These are phyloP conservation scores for Pseudocohnilembus persalinus DNA, from an alignment of 169 alveolate species.

Conservation along the genomic window DNA sequence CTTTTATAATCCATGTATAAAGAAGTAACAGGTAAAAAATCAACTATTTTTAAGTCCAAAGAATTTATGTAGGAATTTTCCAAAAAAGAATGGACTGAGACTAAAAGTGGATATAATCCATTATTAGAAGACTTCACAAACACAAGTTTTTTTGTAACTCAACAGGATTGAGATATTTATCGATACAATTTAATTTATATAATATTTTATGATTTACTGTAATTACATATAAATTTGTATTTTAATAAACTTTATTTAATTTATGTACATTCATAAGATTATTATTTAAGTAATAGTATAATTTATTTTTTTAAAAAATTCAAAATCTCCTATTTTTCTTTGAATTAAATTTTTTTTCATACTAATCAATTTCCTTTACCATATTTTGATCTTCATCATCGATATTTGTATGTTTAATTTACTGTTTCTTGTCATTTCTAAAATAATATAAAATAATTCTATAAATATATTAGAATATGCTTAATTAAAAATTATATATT, in stretches of 20 bases:
- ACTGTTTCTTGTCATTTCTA: not conserved
- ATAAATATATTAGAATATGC: too few species aligned
- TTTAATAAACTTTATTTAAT: too few species aligned
- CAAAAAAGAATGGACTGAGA: conserved; percentile 59
- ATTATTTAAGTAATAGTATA: too few species aligned
- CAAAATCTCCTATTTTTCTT: not conserved
- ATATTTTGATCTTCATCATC: not conserved
- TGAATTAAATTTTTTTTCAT: not conserved
- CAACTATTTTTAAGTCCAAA: conserved; percentile 45
- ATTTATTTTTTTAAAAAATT: too few species aligned
- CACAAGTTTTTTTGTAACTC: conserved; percentile 59
- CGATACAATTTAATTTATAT: not conserved
- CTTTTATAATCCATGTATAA: conserved; percentile 41
- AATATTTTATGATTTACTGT: too few species aligned
- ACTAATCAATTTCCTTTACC: not conserved
- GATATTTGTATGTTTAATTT: not conserved
- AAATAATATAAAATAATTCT: too few species aligned
- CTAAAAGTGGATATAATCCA: conserved; percentile 69
- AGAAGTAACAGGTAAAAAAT: conserved; percentile 25
- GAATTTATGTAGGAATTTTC: conserved; percentile 61
- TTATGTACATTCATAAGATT: too few species aligned
- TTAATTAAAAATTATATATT: too few species aligned
- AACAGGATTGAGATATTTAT: conserved; percentile 23
- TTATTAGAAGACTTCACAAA: conserved; percentile 73
- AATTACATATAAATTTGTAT: too few species aligned